Evolutionary conservation across 2,329 filamentous ascomycete genomes (phyloP).

Genomic region (Aspergillus alliaceus): DNA sequence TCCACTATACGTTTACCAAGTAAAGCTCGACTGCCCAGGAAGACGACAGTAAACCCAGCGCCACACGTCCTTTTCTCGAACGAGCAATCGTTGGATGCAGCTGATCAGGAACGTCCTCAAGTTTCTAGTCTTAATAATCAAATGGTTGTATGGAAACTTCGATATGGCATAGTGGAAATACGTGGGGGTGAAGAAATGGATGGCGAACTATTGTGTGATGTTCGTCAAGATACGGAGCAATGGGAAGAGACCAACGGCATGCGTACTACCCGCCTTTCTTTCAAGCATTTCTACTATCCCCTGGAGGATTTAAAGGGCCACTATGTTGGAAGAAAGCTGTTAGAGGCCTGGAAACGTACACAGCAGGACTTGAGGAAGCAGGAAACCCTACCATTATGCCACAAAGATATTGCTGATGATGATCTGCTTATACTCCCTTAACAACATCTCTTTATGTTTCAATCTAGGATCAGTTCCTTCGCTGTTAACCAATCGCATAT

Average conservation of each 20-base stretch:
- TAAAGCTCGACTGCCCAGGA: too few relatives aligned
- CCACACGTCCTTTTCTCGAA: background rate
- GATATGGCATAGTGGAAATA: too few relatives aligned
- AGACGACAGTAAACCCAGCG: too few relatives aligned
- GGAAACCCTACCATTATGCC: background rate
- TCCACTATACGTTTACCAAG: too few relatives aligned
- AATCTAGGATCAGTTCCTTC: too few relatives aligned
- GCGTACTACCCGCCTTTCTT: background rate
- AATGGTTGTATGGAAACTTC: too few relatives aligned
- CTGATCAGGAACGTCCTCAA: background rate
- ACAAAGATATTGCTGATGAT: background rate
- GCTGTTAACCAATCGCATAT: too few relatives aligned
- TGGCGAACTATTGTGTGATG: background rate
- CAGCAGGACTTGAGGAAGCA: background rate
- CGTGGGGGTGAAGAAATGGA: background rate
- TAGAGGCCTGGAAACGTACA: background rate
- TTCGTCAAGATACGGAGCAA: background rate
- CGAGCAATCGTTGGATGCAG: background rate
- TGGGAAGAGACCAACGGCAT: background rate
- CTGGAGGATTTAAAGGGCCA: too few relatives aligned
- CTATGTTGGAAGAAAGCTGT: background rate
- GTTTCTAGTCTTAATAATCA: background rate
- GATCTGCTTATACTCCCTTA: too few relatives aligned
- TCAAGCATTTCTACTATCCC: background rate
- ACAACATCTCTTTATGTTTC: too few relatives aligned